Evolutionary conservation across 2,329 filamentous ascomycete genomes (phyloP).

Genomic region (Penicillium sp.): DNA sequence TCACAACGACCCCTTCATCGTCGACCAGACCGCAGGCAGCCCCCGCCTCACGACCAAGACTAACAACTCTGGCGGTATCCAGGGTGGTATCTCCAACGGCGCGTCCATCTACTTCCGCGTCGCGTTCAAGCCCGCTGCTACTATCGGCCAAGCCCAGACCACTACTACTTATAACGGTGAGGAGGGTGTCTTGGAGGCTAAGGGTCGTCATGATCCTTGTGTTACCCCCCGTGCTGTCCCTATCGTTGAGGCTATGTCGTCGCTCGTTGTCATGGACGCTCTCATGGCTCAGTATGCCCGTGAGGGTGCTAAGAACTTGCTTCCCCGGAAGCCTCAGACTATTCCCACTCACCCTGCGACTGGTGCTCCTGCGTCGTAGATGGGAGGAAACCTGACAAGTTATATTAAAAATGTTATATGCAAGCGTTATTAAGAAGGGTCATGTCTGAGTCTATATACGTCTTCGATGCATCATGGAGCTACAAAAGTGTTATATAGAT

Average conservation of each 20-base stretch:
- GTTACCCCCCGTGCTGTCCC: slow-evolving; percentile 81
- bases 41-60: slow-evolving; percentile 79
- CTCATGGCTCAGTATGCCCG: slow-evolving; percentile 76
- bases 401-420: slow-evolving; percentile 5
- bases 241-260: slow-evolving; percentile 80
- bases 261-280: slow-evolving; percentile 82
- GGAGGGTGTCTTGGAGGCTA: slow-evolving; percentile 79
- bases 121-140: slow-evolving; percentile 92
- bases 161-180: slow-evolving; percentile 77
- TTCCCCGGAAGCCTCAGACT: slow-evolving; percentile 44
- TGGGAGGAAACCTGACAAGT: neutral
- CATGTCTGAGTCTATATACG: neutral
- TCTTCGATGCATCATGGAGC: slow-evolving; percentile 2
- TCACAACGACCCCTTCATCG: slow-evolving; percentile 87
- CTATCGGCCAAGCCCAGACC: slow-evolving; percentile 83
- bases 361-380: slow-evolving; percentile 12
- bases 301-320: slow-evolving; percentile 48
- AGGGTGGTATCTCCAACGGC: slow-evolving; percentile 93
- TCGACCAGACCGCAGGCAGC: slow-evolving; percentile 39
- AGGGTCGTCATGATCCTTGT: slow-evolving; percentile 91
- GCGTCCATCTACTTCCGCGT: slow-evolving; percentile 92
- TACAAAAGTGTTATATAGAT: slow-evolving; percentile 6
- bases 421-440: slow-evolving; percentile 5
- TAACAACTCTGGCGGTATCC: slow-evolving; percentile 92
- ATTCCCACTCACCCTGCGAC: slow-evolving; percentile 38